Evolutionary conservation across 495 filamentous ascomycete species (phyloP), one percentile per base, ranked within the genome.

Genomic region (Physcia stellaris): DNA sequence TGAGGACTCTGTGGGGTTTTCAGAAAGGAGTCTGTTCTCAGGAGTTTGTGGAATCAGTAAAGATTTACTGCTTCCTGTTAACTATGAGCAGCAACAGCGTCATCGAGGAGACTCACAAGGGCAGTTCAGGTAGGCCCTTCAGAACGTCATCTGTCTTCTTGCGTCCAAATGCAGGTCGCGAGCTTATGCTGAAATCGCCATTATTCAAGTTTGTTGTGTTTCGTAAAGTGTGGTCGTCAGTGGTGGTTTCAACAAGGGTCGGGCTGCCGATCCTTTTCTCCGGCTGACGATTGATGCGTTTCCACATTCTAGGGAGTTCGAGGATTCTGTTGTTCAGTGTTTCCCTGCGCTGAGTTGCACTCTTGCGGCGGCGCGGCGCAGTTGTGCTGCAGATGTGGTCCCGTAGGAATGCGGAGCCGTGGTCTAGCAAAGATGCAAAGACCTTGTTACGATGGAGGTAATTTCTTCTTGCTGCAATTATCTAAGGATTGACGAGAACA

Each of bases 51-150:
- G 24, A 31, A 40, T 13, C 11, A 42, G 41, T 9, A 52, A 19
- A 24, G 44, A 32, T n/a, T 33, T 43, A 35, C 40, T 45, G 31
- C 13, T 39, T 22, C 10, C 2, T 19, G 6, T 18, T n/a, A 18
- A 32, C 15, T 29, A 24, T 17, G 6, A 24, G 7, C 22, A 11
- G 16, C 16, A 5, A 16, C n/a, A n/a, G n/a, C n/a, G n/a, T n/a
- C n/a, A n/a, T n/a, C n/a, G n/a, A n/a, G 24, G 16, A 21, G 11
- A 60, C 58, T 49, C 49, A 70, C 67, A 53, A 54, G 40, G 66
- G 64, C 36, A 67, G 37, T 0, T 53, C 47, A 24, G 64, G 64
- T 18, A 65, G 42, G 6, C 49, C 49, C 47, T 64, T 68, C 13
- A 46, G 40, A 6, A 53, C 50, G 28, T 53, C 50, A 17, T 39